Evolutionary conservation across 2,329 filamentous ascomycete species (phyloP), one percentile per base, ranked within the genome.

Genomic region (Raffaelea ambrosiae): DNA sequence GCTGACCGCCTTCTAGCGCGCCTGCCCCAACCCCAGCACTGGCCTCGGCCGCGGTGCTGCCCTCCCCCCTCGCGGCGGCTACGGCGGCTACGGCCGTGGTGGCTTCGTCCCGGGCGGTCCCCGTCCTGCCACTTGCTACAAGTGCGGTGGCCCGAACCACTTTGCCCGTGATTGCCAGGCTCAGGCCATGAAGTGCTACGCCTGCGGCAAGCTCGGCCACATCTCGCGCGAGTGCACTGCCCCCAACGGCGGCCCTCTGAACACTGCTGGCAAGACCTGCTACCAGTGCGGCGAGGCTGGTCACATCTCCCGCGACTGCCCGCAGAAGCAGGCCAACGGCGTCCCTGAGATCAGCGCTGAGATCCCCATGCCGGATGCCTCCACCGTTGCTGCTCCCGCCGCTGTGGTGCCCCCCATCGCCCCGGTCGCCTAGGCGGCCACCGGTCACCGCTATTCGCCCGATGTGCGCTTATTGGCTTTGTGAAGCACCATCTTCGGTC

Each of bases 91-190:
- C 60, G 72, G 70, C 52, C 85, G 89, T 55, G 88, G 88, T 59
- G 87, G 84, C 46, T 93, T 84, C 63, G 48, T 40, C 23, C 74
- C 76, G 58, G 82, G 82, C 55, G 81, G 80, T 47, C 79, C 83
- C 59, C 79, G 81, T 53, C 79, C 79, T 51, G 78, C 82, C 33
- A 85, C 82, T 47, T 86, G 82, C 71, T 85, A 85, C 69, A 85
- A 85, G 71, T 86, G 82, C 64, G 81, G 81, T 57, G 81, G 91
- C 31, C 93, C 93, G 51, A 98, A 98, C 77, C 93, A 98, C 72
- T 98, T 95, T 64, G 93, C 93, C 55, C 86, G 93, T 56, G 93
- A 98, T 63, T 98, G 93, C 77, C 93, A 97, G 75, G 90, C 93
- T 58, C 89, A 95, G 70, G 88, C 89, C 54, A 95, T 95, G 88